These are phyloP conservation scores for Yamadazyma atlantica DNA, from an alignment of 1,139 yeast species.

Conservation along the genomic window DNA sequence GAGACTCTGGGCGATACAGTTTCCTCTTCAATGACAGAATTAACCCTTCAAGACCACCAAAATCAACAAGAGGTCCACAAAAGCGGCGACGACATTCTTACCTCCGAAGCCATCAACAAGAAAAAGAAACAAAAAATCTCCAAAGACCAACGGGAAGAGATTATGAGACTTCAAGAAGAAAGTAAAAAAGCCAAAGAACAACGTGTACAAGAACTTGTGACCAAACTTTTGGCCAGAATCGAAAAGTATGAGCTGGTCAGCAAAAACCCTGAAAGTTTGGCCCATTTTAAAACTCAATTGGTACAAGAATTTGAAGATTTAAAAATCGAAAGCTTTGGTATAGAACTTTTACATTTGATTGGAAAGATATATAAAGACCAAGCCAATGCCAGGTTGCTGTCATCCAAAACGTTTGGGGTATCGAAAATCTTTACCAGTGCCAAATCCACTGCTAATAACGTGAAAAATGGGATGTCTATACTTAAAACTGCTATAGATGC, in stretches of 20 bases:
- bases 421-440: constrained; percentile 53
- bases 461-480: constrained; percentile 40
- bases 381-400: constrained; percentile 44
- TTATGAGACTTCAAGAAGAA: constrained; percentile 53
- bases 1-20: too few species aligned
- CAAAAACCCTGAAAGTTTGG: constrained; percentile 32
- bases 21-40: constrained; percentile 10
- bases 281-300: constrained; percentile 39
- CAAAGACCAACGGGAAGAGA: constrained; percentile 55
- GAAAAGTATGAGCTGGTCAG: constrained; percentile 33
- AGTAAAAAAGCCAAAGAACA: constrained; percentile 53
- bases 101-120: constrained; percentile 22
- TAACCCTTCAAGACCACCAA: constrained; percentile 7
- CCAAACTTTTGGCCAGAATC: constrained; percentile 45
- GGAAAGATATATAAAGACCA: constrained; percentile 66
- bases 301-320: constrained; percentile 60
- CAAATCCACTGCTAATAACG: constrained; percentile 37
- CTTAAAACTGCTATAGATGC: constrained; percentile 46
- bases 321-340: constrained; percentile 49
- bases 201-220: constrained; percentile 54
- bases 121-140: constrained; percentile 41
- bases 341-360: constrained; percentile 50
- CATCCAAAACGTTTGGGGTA: constrained; percentile 46
- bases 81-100: constrained; percentile 14
- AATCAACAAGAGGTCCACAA: too few species aligned